Base-by-base conservation (phyloP, 2,329 filamentous ascomycete genomes). In the Botryotinia calthae region DNA sequence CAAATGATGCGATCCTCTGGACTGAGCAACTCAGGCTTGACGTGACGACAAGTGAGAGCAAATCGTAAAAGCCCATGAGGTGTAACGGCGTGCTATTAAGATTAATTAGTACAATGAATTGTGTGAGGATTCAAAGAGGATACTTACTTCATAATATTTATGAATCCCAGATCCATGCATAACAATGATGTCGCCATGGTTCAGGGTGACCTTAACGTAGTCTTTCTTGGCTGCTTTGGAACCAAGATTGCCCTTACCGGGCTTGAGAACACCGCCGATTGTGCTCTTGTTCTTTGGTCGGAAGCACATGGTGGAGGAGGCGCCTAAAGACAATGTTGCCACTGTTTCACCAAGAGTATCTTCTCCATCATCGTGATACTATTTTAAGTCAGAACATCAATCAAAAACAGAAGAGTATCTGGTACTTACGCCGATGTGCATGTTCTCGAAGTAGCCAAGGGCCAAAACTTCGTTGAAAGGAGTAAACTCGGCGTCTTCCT, bases 321-420 rank as follows among this genome's bases (percentile, higher is more conserved):
- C 64, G 1, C 90, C 90, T 0, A 91, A 82, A 2, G 88, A 89
- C 10, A 90, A 81, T 0, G 89, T 90, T 0, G 88, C 88, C 10
- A 92, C 88, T 0, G 87, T 89, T 0, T 88, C 87, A 0, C 89
- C 89, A 0, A 92, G 82, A 5, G 88, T 87, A 16, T 81, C 82
- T 77, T 92, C 90, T 7, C 90, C 90, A 75, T 92, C 90, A 73
- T 92, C 89, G 73, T 92, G 90, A 76, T 86, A 90, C 83, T 89
- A 62, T 63, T n/a, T n/a, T n/a, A n/a, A n/a, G n/a, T n/a, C n/a
- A n/a, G n/a, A n/a, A n/a, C n/a, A n/a, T n/a, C n/a, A n/a, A n/a
- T n/a, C n/a, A n/a, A n/a, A n/a, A n/a, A n/a, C n/a, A n/a, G n/a
- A n/a, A n/a, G n/a, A n/a, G n/a, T n/a, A n/a, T n/a, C n/a, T n/a